Evolutionary conservation across 176 grass and related monocot species (phyloP).

Genomic region (Otatea glauca): DNA sequence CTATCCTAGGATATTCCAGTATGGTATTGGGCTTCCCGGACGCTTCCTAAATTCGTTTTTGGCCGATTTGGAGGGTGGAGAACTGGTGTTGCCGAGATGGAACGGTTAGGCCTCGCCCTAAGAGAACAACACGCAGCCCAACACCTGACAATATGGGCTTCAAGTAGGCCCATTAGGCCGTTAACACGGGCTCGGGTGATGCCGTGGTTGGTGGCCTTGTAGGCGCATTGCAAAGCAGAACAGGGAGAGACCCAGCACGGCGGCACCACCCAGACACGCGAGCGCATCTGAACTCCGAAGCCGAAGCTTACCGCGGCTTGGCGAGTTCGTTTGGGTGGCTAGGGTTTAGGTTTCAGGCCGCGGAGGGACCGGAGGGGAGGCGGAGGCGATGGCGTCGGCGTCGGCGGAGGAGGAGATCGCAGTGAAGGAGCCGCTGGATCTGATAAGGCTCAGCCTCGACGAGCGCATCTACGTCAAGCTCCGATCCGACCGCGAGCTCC

Average conservation of each 20-base stretch:
- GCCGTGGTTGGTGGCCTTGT: not conserved
- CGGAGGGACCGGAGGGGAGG: not conserved
- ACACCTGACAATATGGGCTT: not conserved
- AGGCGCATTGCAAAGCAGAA: not conserved
- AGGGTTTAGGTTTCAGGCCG: slow-evolving; percentile 46
- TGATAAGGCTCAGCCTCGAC: slow-evolving; percentile 96
- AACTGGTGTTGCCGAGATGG: not conserved
- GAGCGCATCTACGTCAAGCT: slow-evolving; percentile 99
- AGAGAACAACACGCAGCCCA: not conserved
- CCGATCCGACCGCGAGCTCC: slow-evolving; percentile 93
- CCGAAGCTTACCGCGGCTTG: slow-evolving; percentile 29
- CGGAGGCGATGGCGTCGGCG: slow-evolving; percentile 34
- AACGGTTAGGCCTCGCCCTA: not conserved
- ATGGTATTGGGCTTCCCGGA: too few relatives aligned
- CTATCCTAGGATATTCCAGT: too few relatives aligned
- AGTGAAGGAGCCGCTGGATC: slow-evolving; percentile 99
- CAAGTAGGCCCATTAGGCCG: not conserved
- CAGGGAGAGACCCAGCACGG: not conserved
- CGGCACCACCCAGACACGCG: not conserved
- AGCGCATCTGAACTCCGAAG: slow-evolving; percentile 3
- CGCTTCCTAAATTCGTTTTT: rapidly evolving
- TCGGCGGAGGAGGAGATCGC: slow-evolving; percentile 87
- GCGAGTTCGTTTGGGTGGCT: slow-evolving; percentile 34
- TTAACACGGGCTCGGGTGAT: not conserved
- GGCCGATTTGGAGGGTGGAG: not conserved